phyloP scores from a whole-genome alignment of 495 filamentous ascomycete species.

The Tuber calosporum region DNA sequence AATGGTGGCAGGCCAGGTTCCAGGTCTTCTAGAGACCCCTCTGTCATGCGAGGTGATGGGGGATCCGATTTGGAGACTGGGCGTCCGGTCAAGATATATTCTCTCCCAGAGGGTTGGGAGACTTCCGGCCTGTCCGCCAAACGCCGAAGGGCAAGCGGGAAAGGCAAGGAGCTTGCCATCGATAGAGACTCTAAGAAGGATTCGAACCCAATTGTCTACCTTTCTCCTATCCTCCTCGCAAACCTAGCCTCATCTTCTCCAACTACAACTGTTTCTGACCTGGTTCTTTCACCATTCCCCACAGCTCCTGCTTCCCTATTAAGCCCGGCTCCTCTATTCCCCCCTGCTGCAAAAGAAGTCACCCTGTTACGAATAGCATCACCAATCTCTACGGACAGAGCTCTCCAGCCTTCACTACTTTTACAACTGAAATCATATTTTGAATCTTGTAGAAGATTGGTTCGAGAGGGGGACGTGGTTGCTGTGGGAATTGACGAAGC shows the following conservation, averaged over 20 bases:
- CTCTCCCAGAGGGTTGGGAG: slow-evolving; percentile 62
- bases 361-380: slow-evolving; percentile 85
- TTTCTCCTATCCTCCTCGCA: slow-evolving; percentile 76
- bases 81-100: slow-evolving; percentile 79
- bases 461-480: slow-evolving; percentile 79
- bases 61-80: slow-evolving; percentile 45
- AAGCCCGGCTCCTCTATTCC: slow-evolving; percentile 55
- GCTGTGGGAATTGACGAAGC: slow-evolving; percentile 77
- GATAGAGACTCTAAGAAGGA: slow-evolving; percentile 49
- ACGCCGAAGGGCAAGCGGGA: slow-evolving; percentile 42
- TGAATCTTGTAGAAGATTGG: slow-evolving; percentile 63
- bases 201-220: slow-evolving; percentile 56
- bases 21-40: slow-evolving; percentile 47
- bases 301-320: slow-evolving; percentile 44
- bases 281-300: slow-evolving; percentile 59
- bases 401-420: slow-evolving; percentile 75
- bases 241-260: slow-evolving; percentile 52
- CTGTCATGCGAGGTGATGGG: slow-evolving; percentile 45
- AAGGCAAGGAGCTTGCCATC: slow-evolving; percentile 40
- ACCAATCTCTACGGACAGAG: slow-evolving; percentile 73
- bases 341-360: slow-evolving; percentile 82
- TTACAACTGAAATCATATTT: slow-evolving; percentile 80
- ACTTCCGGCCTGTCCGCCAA: slow-evolving; percentile 49
- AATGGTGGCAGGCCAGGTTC: slow-evolving; percentile 43
- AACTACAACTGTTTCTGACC: slow-evolving; percentile 32